Conservation (phyloP, 768 basidiomycete genomes). For the Sarcodon sp. region DNA sequence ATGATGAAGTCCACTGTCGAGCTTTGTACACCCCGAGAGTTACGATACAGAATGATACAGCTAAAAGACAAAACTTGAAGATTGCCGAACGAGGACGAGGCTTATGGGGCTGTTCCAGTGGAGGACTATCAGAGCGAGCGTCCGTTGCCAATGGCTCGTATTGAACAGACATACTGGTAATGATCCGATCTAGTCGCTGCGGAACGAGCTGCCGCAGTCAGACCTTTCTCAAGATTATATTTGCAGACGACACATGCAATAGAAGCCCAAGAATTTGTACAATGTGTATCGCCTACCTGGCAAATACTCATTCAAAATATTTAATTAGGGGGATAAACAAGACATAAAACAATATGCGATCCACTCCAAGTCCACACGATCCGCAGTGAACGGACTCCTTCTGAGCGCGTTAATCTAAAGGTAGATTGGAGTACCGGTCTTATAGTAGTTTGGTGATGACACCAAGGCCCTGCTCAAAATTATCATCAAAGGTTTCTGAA, state of each 20-base stretch:
- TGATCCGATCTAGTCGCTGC: not conserved
- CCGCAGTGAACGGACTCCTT: not conserved
- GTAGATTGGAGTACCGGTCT: constrained; percentile 5
- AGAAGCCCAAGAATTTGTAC: not conserved
- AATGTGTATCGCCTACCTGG: constrained; percentile 2
- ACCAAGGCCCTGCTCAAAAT: constrained; percentile 47
- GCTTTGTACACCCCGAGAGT: constrained; percentile 29
- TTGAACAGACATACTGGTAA: constrained; percentile 5
- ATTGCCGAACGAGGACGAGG: constrained; percentile 14
- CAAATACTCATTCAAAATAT: constrained; percentile 1
- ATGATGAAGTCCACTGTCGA: constrained; percentile 22
- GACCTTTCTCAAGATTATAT: too few relatives aligned
- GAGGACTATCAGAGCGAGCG: constrained; percentile 9
- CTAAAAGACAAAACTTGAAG: constrained; percentile 21
- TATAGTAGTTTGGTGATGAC: constrained; percentile 58
- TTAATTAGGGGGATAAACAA: constrained; percentile 1
- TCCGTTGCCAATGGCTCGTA: constrained; percentile 22
- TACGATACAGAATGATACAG: constrained; percentile 21
- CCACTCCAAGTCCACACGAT: not conserved
- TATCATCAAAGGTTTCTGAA: constrained; percentile 2
- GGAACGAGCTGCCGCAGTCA: too few relatives aligned
- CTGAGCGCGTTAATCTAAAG: not conserved
- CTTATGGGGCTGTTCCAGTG: constrained; percentile 11
- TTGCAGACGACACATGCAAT: too few relatives aligned
- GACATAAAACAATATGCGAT: not conserved